These are phyloP conservation scores for Sarocladium kiliense DNA, from an alignment of 2,329 filamentous ascomycete species.

Conservation along the genomic window DNA sequence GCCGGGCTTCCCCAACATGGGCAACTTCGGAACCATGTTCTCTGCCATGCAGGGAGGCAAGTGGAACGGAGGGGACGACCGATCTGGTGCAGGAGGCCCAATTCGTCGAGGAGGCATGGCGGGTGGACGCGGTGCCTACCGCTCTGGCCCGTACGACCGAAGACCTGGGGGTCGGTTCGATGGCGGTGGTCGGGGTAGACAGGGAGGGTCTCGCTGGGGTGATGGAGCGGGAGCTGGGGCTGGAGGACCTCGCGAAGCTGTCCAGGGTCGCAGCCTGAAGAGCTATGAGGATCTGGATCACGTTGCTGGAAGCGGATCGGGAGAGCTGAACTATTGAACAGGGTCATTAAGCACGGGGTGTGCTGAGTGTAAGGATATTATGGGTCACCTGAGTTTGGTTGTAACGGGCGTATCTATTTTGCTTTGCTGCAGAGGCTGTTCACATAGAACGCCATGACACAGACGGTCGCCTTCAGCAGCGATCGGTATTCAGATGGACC, in stretches of 20 bases:
- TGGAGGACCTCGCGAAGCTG: constrained; percentile 83
- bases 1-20: constrained; percentile 50
- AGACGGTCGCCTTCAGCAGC: background rate
- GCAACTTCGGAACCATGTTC: constrained; percentile 50
- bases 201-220: constrained; percentile 58
- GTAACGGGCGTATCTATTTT: background rate
- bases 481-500: background rate
- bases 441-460: background rate
- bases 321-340: constrained; percentile 82
- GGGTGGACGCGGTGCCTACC: constrained; percentile 48
- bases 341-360: background rate
- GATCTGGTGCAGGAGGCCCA: constrained; percentile 61
- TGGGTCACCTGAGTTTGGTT: background rate
- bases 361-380: constrained; percentile 4
- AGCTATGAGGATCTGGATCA: constrained; percentile 98
- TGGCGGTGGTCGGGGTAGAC: constrained; percentile 44
- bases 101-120: constrained; percentile 61
- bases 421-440: background rate
- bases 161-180: constrained; percentile 52
- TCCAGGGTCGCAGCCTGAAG: constrained; percentile 87
- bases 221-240: constrained; percentile 72
- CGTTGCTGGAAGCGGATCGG: constrained; percentile 65
- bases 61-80: constrained; percentile 51
- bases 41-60: constrained; percentile 41
- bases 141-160: constrained; percentile 70